Percentiles rank a stretch among this genome's conserved stretches.
phyloP scores from a whole-genome alignment of 2,329 filamentous ascomycete genomes.

The Davidsoniella neocaledoniae region DNA sequence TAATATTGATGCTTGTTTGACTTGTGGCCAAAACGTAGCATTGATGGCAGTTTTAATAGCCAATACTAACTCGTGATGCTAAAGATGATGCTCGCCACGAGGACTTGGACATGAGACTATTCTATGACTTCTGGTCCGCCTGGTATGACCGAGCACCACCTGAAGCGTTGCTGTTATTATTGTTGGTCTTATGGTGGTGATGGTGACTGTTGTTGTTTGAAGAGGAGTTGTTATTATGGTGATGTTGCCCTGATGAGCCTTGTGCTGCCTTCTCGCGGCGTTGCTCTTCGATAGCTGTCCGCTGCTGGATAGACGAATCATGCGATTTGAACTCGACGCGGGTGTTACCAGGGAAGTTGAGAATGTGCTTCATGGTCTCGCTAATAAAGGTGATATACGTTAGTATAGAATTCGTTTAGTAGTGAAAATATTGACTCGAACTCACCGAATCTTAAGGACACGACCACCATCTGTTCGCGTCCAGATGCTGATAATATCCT shows the following conservation, averaged over 20 bases:
- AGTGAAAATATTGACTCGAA: slow-evolving; percentile 10
- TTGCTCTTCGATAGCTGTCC: slow-evolving; percentile 77
- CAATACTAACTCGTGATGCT: not conserved
- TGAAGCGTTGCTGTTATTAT: not conserved
- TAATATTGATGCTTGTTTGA: too few species aligned
- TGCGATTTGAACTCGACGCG: slow-evolving; percentile 92
- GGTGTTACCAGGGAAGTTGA: slow-evolving; percentile 74
- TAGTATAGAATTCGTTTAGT: too few species aligned
- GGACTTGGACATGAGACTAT: not conserved
- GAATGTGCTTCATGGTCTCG: slow-evolving; percentile 82
- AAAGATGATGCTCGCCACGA: not conserved
- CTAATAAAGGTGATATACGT: slow-evolving; percentile 26
- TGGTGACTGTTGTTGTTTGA: too few species aligned
- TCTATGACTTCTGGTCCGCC: slow-evolving; percentile 8
- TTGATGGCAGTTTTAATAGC: too few species aligned
- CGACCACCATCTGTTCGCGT: slow-evolving; percentile 82
- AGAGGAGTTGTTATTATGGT: slow-evolving; percentile 20
- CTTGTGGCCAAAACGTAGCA: too few species aligned
- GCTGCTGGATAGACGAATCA: slow-evolving; percentile 86
- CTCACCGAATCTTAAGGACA: slow-evolving; percentile 89
- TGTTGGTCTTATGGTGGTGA: slow-evolving; percentile 2
- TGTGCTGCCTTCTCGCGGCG: slow-evolving; percentile 63
- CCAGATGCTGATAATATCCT: slow-evolving; percentile 97
- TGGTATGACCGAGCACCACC: slow-evolving; percentile 8
- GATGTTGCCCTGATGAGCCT: slow-evolving; percentile 17